Evolutionary conservation across 768 basidiomycete genomes (phyloP).

Genomic region (Lactarius deliciosus): DNA sequence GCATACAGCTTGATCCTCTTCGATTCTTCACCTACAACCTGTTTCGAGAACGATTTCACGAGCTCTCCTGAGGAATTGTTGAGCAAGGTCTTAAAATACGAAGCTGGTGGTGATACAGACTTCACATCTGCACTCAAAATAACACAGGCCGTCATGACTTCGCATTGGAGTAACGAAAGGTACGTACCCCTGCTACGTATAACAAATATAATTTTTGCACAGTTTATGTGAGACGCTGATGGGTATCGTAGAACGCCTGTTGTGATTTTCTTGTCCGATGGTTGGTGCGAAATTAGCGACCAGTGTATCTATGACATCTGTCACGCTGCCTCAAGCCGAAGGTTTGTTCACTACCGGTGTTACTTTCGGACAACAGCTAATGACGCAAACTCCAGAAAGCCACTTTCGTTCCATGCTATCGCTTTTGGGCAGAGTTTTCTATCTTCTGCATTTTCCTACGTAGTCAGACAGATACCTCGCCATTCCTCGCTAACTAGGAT

Average conservation of each 20-base stretch:
- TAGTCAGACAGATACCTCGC: background rate
- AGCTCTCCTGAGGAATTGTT: constrained; percentile 47
- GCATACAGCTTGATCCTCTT: constrained; percentile 49
- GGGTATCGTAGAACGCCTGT: constrained; percentile 43
- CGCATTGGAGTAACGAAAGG: constrained; percentile 52
- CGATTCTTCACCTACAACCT: constrained; percentile 29
- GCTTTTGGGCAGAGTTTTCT: constrained; percentile 45
- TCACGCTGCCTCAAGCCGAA: constrained; percentile 44
- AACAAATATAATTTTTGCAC: too few species aligned
- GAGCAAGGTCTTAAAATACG: constrained; percentile 6
- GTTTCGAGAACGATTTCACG: constrained; percentile 46
- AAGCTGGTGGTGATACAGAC: constrained; percentile 27
- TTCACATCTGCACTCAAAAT: constrained; percentile 42
- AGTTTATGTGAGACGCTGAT: constrained; percentile 13
- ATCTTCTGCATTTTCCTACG: background rate
- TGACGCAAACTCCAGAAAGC: constrained; percentile 40
- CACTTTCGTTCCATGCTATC: constrained; percentile 56
- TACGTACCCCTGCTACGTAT: constrained; percentile 19
- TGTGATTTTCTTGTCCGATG: constrained; percentile 57
- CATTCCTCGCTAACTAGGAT: constrained; percentile 38
- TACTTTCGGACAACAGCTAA: background rate
- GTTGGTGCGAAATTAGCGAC: constrained; percentile 45
- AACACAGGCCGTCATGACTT: constrained; percentile 43
- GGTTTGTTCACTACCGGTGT: constrained; percentile 35
- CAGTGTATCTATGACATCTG: constrained; percentile 42